Base-by-base conservation (phyloP, 2,329 filamentous ascomycete genomes). In the Fusarium sp. region DNA sequence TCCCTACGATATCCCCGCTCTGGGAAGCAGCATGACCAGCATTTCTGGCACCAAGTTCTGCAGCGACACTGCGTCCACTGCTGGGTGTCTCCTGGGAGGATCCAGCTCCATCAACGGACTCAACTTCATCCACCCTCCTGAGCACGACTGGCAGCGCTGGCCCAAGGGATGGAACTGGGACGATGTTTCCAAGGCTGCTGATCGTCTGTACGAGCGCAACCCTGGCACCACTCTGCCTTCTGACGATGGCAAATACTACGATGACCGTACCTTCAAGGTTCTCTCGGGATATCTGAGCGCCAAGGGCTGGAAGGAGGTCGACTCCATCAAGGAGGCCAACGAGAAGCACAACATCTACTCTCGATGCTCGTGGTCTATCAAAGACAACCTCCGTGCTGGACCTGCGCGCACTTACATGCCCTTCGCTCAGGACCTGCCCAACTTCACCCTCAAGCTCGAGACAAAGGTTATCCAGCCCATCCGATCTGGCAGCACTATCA, bases 321-420 rank as follows among this genome's bases (percentile, higher is more conserved):
- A 82, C n/a, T 85, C 88, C n/a, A 90, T 90, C 66, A 70, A 81
- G 31, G 77, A 81, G 43, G 87, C 88, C 0, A 79, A 83, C 48
- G 73, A 83, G 73, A 92, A 92, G 82, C 87, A 91, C 75, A 79
- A 80, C 54, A 86, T 85, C 1, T 91, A 84, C 73, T 82, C 85
- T 28, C 84, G 89, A 68, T 85, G 88, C 5, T 82, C 87, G 4
- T 91, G 86, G 79, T 91, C 91, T 81, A 90, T 86, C 71, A 79
- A 80, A 24, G 78, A 87, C 48, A 88, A 88, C 52, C 84, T 90
- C 74, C 81, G 90, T 60, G 87, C 86, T 41, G 90, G 90, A 1
- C 89, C 89, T 32, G 79, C 91, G 73, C 86, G 86, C 5, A 91
- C 89, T 0, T 92, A 92, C 71, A 83, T 92, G 7, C 85, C 88